Evolutionary conservation across 2,329 filamentous ascomycete genomes (phyloP), one percentile per base, ranked within the genome.

Genomic region (Teratosphaeria gauchensis): DNA sequence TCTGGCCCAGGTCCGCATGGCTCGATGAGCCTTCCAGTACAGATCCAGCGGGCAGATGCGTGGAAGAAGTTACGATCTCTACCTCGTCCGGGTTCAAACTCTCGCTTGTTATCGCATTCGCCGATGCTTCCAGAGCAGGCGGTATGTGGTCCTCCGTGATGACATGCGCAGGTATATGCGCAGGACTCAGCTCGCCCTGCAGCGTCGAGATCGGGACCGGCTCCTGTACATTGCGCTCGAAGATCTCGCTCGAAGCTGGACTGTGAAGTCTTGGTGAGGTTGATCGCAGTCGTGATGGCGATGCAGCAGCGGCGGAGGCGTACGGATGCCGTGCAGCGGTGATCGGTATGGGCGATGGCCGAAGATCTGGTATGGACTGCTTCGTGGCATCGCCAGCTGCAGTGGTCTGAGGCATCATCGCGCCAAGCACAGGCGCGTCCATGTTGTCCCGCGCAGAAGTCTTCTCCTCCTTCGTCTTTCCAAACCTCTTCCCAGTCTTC

Each of bases 81-180:
- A 97, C 92, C 28, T 86, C 84, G 72, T 96, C 91, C 4, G 91
- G 90, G 71, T 94, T 87, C 55, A 96, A 81, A 59, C 86, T 85
- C 65, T 84, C 80, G 74, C 96, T 90, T 12, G 92, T 96, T 68
- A 97, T 96, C 59, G 92, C 91, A 67, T 92, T 84, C 51, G 91
- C 95, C 2, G 90, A 92, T 56, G 92, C 92, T 72, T 96, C 90
- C 54, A 97, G 80, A 12, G 95, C 92, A 0, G 92, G 84, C 7
- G 92, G 92, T 65, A 97, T 96, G 71, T 92, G 84, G 75, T 97
- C 92, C 73, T 97, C 92, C 7, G 90, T 96, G 67, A 92, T 85
- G 67, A 97, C 95, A 70, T 97, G 92, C 7, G 89, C 86, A 2
- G 92, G 92, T 62, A 96, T 94, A 54, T 72, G 69, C n/a, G 90